Evolutionary conservation across 208 protist species (phyloP).

Genomic region (Leishmania martiniquensis): DNA sequence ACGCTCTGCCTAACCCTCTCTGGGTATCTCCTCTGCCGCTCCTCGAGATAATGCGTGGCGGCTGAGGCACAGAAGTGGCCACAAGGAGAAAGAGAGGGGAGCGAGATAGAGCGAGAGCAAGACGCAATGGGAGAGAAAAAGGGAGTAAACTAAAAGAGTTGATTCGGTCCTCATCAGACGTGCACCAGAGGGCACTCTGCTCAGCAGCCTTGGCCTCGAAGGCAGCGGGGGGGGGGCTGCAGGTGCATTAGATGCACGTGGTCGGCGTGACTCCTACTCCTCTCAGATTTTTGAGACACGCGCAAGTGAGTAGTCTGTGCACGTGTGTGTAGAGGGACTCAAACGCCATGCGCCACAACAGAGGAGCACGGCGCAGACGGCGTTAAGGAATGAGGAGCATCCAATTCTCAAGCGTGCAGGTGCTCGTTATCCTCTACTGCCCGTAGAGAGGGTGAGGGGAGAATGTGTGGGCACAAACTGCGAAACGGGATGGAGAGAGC

Average conservation of each 20-base stretch:
- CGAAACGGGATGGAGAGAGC: background rate
- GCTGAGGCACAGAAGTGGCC: background rate
- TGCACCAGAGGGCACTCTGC: background rate
- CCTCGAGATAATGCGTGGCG: background rate
- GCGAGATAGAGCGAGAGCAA: background rate
- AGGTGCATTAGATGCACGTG: background rate
- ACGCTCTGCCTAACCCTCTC: background rate
- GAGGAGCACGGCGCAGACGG: background rate
- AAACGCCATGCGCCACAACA: background rate
- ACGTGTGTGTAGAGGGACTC: background rate
- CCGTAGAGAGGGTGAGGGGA: background rate
- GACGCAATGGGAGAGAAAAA: background rate
- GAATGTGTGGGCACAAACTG: background rate
- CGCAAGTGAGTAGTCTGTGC: background rate
- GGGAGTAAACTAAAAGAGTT: background rate
- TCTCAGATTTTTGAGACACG: background rate
- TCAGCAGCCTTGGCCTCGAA: background rate
- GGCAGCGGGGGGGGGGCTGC: background rate
- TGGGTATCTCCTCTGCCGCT: background rate
- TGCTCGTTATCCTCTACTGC: background rate
- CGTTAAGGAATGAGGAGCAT: background rate
- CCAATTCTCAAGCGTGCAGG: background rate
- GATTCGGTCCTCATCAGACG: background rate
- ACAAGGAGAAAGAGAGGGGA: background rate
- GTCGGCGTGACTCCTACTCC: background rate